Base-by-base conservation (phyloP, 192 early-diverging fungal species). In the Allomyces macrogynus region DNA sequence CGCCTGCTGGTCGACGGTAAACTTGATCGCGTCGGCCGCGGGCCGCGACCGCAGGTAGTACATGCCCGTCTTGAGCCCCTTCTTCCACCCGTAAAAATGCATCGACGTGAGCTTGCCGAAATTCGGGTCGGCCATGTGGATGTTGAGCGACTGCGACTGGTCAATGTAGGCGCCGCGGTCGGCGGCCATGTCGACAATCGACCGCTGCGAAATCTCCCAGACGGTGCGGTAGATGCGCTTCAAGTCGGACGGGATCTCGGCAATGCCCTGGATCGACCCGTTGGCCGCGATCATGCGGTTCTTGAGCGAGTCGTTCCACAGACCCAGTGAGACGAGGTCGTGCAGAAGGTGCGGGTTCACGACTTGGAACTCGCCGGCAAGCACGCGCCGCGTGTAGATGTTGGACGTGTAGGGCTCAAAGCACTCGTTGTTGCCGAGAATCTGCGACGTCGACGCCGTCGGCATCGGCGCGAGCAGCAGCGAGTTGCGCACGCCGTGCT, bases 21-120 rank as follows among this genome's bases (percentile, higher is more conserved):
- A 96, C 83, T 98, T 90, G 78, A 98, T 95, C 12, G 95, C 93
- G 70, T 95, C 92, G 16, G 82, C 90, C 16, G 95, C 93, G n/a
- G 95, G 93, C 42, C 90, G 81, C 10, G 92, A 90, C 54, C 95
- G 87, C 63, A 98, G 76, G 74, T 98, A 98, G 76, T 98, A 98
- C 95, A 95, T 95, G 61, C 95, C 95, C 10, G 95, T 98, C 86
- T 98, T 98, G 22, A 98, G 79, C 3, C 95, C 95, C 76, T 87
- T 86, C 79, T 90, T 89, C 93, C 95, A 96, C 16, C 89, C 95
- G 73, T 96, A 94, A 23, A 98, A 96, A 75, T 96, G 92, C 95
- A 98, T 98, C 43, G 80, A 83, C 10, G 95, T 93, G 67, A 98
- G 78, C 75, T 92, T 93, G 72, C 87, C 89, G 76, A 86, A 94